phyloP scores from a whole-genome alignment of 2,329 filamentous ascomycete genomes.

The Diaporthe caulivora region DNA sequence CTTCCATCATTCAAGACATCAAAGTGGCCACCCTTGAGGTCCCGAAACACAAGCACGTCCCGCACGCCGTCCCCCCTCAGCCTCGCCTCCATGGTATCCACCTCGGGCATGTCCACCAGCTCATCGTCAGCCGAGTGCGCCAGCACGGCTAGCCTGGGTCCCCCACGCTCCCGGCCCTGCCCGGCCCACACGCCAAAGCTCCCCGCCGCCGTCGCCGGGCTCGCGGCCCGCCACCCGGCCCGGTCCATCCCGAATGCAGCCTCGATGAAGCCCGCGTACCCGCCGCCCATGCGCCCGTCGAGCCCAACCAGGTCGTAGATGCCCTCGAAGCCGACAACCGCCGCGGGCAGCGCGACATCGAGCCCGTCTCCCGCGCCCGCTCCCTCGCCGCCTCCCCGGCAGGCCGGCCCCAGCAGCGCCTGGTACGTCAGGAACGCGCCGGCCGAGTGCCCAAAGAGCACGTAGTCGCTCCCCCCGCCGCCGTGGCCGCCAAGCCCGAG shows the following conservation, averaged over 20 bases:
- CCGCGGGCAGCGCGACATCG: conserved; percentile 58
- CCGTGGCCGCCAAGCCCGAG: conserved; percentile 39
- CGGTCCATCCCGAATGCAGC: conserved; percentile 70
- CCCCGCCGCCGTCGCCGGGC: conserved; percentile 62
- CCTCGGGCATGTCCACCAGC: conserved; percentile 69
- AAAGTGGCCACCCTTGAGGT: conserved; percentile 71
- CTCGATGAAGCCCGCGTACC: conserved; percentile 69
- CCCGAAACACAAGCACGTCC: conserved; percentile 54
- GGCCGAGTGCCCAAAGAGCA: conserved; percentile 73
- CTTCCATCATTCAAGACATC: conserved; percentile 72
- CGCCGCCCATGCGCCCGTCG: conserved; percentile 56
- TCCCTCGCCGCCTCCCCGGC: conserved; percentile 46
- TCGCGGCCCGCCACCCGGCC: conserved; percentile 65
- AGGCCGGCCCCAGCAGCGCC: conserved; percentile 59
- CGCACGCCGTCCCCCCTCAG: conserved; percentile 55
- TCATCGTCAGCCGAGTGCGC: conserved; percentile 62
- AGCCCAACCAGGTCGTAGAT: conserved; percentile 75
- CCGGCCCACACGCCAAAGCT: conserved; percentile 55
- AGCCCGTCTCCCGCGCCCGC: no score
- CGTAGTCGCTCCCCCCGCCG: conserved; percentile 54
- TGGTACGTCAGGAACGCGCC: conserved; percentile 75
- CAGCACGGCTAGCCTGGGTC: conserved; percentile 52
- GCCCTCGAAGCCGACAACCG: conserved; percentile 72
- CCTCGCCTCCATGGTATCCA: conserved; percentile 65
- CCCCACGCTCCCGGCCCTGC: conserved; percentile 40